Conservation (phyloP, 1,284 basidiomycete genomes). For the Phellinidium pouzarii region DNA sequence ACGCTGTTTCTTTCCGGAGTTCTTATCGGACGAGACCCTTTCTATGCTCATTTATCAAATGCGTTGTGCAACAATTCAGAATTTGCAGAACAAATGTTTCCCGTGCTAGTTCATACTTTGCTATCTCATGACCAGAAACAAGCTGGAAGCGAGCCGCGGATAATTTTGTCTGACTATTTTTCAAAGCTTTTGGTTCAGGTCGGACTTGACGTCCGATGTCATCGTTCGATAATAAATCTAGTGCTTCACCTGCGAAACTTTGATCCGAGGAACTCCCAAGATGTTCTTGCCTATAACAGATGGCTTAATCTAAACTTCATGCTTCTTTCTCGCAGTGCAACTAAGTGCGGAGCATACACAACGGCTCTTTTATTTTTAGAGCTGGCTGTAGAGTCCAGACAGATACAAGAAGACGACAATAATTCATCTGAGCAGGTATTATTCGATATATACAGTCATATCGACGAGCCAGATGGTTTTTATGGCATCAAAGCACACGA, state of each 20-base stretch:
- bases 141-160: slow-evolving; percentile 17
- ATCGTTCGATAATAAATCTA: slow-evolving; percentile 66
- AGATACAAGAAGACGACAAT: slow-evolving; percentile 25
- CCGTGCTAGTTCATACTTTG: slow-evolving; percentile 67
- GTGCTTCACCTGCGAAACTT: slow-evolving; percentile 80
- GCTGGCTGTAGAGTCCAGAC: slow-evolving; percentile 55
- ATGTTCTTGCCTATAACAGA: slow-evolving; percentile 63
- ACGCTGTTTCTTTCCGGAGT: slow-evolving; percentile 56
- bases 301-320: slow-evolving; percentile 82
- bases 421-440: slow-evolving; percentile 55
- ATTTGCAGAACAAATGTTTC: slow-evolving; percentile 66
- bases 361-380: slow-evolving; percentile 90
- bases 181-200: slow-evolving; percentile 45
- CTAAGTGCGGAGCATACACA: slow-evolving; percentile 77
- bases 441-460: slow-evolving; percentile 89
- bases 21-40: slow-evolving; percentile 46
- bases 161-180: slow-evolving; percentile 58
- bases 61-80: slow-evolving; percentile 48
- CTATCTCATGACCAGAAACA: slow-evolving; percentile 38
- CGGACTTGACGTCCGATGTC: slow-evolving; percentile 38
- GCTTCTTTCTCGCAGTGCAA: slow-evolving; percentile 69
- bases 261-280: slow-evolving; percentile 33
- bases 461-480: slow-evolving; percentile 97
- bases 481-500: slow-evolving; percentile 85
- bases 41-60: slow-evolving; percentile 63